Evolutionary conservation across 495 filamentous ascomycete genomes (phyloP).

Genomic region (Letharia columbiana): DNA sequence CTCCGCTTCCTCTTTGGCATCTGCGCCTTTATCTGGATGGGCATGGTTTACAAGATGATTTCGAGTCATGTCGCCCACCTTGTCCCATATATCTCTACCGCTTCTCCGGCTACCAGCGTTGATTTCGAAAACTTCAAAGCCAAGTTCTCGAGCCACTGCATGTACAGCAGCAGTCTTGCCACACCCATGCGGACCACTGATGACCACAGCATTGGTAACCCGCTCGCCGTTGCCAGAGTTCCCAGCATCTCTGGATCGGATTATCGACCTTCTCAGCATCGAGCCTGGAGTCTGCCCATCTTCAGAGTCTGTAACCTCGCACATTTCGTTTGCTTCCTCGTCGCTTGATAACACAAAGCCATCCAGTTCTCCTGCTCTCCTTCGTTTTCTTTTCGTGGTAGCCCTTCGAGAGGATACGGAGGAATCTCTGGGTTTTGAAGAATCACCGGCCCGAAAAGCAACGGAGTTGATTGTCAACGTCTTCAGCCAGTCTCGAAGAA

Average conservation of each 20-base stretch:
- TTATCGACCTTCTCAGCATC: conserved; percentile 50
- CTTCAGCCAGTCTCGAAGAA: conserved; percentile 80
- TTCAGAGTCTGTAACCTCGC: conserved; percentile 57
- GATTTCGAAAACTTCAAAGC: conserved; percentile 92
- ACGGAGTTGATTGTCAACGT: conserved; percentile 65
- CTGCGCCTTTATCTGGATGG: conserved; percentile 25
- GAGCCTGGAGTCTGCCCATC: conserved; percentile 39
- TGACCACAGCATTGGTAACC: conserved; percentile 54
- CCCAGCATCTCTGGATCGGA: conserved; percentile 46
- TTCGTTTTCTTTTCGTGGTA: conserved; percentile 57
- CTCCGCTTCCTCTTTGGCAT: conserved; percentile 34
- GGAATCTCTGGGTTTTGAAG: conserved; percentile 38
- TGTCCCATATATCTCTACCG: conserved; percentile 84
- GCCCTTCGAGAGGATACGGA: conserved; percentile 31
- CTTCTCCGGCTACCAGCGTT: conserved; percentile 73
- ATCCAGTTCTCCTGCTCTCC: conserved; percentile 61
- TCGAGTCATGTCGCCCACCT: conserved; percentile 89
- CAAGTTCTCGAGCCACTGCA: conserved; percentile 91
- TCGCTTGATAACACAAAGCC: conserved; percentile 81
- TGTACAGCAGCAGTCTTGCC: conserved; percentile 92
- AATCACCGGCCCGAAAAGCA: conserved; percentile 45
- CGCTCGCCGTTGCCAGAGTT: conserved; percentile 36
- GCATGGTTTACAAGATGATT: conserved; percentile 77
- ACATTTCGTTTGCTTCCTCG: conserved; percentile 69
- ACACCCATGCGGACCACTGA: conserved; percentile 84